phyloP scores from a whole-genome alignment of 2,329 filamentous ascomycete species.

The Talaromyces sp. region DNA sequence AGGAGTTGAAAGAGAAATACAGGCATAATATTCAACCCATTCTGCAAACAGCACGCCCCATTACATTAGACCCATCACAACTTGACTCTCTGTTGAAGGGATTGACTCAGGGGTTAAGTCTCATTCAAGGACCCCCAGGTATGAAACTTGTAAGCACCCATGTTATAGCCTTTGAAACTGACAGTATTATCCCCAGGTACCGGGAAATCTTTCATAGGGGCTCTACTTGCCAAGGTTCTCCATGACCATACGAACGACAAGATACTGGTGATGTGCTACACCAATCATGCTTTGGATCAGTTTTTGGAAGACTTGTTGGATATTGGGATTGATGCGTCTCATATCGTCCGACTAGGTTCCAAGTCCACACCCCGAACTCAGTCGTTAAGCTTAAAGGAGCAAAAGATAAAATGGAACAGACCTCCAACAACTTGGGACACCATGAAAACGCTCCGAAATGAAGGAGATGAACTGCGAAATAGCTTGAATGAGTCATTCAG shows the following conservation, averaged over 20 bases:
- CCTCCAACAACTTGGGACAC: neutral
- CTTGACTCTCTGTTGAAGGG: constrained; percentile 52
- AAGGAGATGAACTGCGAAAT: neutral
- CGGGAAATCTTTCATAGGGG: constrained; percentile 70
- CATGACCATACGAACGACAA: constrained; percentile 45
- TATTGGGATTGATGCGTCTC: constrained; percentile 47
- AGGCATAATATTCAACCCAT: constrained; percentile 19
- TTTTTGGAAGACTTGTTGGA: constrained; percentile 60
- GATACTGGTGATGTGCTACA: constrained; percentile 63
- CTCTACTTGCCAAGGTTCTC: constrained; percentile 55
- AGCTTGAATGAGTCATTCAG: neutral
- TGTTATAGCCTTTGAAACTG: neutral
- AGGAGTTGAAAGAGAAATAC: constrained; percentile 16
- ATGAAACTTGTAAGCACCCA: constrained; percentile 13
- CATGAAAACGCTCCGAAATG: neutral
- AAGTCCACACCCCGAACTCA: constrained; percentile 52
- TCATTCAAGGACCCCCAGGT: constrained; percentile 71
- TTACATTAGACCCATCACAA: constrained; percentile 52
- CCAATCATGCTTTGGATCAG: constrained; percentile 63
- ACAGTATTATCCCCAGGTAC: constrained; percentile 51
- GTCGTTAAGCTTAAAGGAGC: constrained; percentile 44
- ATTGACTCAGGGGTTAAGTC: constrained; percentile 49
- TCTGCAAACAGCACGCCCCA: constrained; percentile 25
- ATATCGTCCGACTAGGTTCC: constrained; percentile 60
- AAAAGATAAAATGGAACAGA: constrained; percentile 19